phyloP scores from a whole-genome alignment of 148 eudicot genomes.

The Selenicereus undatus region DNA sequence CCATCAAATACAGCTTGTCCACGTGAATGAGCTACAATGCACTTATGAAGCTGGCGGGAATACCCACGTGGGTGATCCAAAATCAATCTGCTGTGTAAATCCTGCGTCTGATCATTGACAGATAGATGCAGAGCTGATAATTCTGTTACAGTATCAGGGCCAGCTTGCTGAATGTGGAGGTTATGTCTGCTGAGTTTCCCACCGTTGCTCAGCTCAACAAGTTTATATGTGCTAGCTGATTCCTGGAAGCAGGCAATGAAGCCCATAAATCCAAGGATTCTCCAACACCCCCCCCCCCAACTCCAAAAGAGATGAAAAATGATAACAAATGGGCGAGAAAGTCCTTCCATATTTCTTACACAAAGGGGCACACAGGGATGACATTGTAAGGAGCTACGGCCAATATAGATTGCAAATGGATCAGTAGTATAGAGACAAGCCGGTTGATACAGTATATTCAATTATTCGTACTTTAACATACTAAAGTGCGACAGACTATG shows the following conservation, averaged over 20 bases:
- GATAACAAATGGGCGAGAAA: too few relatives aligned
- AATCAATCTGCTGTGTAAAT: conserved; percentile 75
- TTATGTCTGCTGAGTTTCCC: conserved; percentile 93
- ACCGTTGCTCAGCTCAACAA: conserved; percentile 82
- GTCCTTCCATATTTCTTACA: background rate
- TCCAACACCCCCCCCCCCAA: background rate
- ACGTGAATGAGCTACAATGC: conserved; percentile 82
- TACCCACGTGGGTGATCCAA: conserved; percentile 85
- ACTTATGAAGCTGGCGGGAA: conserved; percentile 88
- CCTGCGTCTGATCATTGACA: conserved; percentile 66
- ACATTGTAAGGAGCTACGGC: background rate
- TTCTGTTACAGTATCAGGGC: conserved; percentile 78
- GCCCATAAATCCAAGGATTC: conserved; percentile 6
- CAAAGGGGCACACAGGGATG: background rate
- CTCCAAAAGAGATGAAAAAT: background rate
- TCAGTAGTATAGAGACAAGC: background rate
- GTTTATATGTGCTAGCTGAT: conserved; percentile 76
- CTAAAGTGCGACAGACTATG: background rate
- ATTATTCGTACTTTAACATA: background rate
- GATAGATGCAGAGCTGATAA: conserved; percentile 82
- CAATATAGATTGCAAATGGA: background rate
- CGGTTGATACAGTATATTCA: too few relatives aligned
- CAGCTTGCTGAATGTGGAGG: conserved; percentile 84
- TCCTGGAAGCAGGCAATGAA: conserved; percentile 46
- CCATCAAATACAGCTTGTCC: conserved; percentile 98